Evolutionary conservation across 495 filamentous ascomycete genomes (phyloP).

Genomic region (Aspergillus olivimuriae): DNA sequence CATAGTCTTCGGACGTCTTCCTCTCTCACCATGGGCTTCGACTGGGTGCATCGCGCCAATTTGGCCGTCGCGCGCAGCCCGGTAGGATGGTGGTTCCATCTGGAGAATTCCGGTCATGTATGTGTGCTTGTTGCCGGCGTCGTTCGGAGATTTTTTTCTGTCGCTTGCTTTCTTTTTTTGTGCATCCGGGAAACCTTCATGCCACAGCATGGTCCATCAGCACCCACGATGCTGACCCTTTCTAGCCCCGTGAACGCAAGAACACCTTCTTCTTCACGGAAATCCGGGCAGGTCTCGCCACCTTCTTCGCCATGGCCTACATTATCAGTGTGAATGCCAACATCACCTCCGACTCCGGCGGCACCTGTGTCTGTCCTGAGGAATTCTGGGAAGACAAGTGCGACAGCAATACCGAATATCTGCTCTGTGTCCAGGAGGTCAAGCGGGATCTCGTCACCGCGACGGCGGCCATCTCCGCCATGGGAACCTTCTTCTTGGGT

Average conservation of each 20-base stretch:
- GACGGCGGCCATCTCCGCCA: slow-evolving; percentile 68
- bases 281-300: slow-evolving; percentile 69
- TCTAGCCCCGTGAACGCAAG: slow-evolving; percentile 61
- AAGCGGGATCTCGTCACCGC: slow-evolving; percentile 73
- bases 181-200: too few relatives aligned
- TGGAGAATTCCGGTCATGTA: slow-evolving; percentile 72
- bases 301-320: slow-evolving; percentile 87
- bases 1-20: not conserved
- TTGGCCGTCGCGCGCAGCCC: slow-evolving; percentile 47
- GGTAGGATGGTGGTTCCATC: slow-evolving; percentile 65
- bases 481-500: slow-evolving; percentile 69
- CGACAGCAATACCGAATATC: slow-evolving; percentile 50
- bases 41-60: slow-evolving; percentile 49
- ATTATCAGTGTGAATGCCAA: slow-evolving; percentile 70
- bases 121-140: too few relatives aligned
- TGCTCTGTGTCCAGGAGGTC: slow-evolving; percentile 57
- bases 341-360: slow-evolving; percentile 59
- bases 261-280: slow-evolving; percentile 75
- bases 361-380: slow-evolving; percentile 65
- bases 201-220: too few relatives aligned
- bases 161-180: not conserved
- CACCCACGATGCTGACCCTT: too few relatives aligned
- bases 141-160: too few relatives aligned
- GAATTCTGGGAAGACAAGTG: slow-evolving; percentile 45
- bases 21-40: slow-evolving; percentile 20